Evolutionary conservation across 331 rosid genomes (phyloP).

Genomic region (Quercus phellos): DNA sequence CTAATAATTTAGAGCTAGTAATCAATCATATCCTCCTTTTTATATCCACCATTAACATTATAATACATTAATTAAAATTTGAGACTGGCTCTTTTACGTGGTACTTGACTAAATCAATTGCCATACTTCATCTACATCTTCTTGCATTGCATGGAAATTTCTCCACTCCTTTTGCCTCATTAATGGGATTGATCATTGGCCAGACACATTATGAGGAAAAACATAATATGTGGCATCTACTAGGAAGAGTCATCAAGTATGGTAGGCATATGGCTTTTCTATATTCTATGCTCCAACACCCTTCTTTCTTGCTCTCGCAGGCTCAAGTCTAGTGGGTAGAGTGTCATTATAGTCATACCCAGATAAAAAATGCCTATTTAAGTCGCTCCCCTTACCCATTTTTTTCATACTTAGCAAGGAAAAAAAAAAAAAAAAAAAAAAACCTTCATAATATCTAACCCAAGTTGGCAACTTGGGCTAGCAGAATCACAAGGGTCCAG

Average conservation of each 20-base stretch:
- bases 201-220: neutral
- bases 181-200: conserved; percentile 4
- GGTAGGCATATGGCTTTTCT: neutral
- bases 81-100: too few species aligned
- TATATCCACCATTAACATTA: too few species aligned
- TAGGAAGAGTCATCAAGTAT: too few species aligned
- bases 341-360: too few species aligned
- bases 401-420: too few species aligned
- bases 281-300: too few species aligned
- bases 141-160: neutral
- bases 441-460: neutral
- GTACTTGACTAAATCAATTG: too few species aligned
- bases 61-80: too few species aligned
- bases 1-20: neutral
- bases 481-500: conserved; percentile 16
- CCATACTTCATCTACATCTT: neutral
- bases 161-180: neutral
- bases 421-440: too few species aligned
- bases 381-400: fast-evolving
- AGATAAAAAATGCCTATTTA: too few species aligned
- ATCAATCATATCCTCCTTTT: neutral
- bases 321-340: fast-evolving
- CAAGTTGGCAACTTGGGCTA: conserved; percentile 22
- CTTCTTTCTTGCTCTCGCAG: too few species aligned
- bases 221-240: too few species aligned